phyloP scores from a whole-genome alignment of 768 basidiomycete species.

The Termitomyces sp. region DNA sequence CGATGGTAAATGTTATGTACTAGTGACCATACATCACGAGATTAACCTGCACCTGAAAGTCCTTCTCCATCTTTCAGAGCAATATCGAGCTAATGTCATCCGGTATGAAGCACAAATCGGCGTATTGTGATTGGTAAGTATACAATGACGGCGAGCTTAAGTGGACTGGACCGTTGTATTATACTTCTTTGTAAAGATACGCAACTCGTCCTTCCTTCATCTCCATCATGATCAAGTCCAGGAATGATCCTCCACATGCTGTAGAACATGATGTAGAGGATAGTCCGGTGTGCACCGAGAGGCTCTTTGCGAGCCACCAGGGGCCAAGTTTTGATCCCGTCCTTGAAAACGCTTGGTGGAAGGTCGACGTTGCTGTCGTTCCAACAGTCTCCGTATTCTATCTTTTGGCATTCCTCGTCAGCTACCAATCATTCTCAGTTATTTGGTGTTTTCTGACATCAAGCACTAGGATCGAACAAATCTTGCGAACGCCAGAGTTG shows the following conservation, averaged over 20 bases:
- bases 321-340: background rate
- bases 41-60: no score
- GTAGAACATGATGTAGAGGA: background rate
- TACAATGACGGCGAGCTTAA: no score
- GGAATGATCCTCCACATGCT: background rate
- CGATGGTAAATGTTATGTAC: no score
- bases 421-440: no score
- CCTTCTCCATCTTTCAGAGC: no score
- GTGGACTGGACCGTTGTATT: no score
- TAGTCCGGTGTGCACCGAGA: no score
- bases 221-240: conserved; percentile 45
- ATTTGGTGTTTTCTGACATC: background rate
- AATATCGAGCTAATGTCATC: background rate
- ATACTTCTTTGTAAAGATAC: background rate
- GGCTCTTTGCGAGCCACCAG: background rate
- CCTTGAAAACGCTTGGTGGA: background rate
- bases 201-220: conserved; percentile 32
- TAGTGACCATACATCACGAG: no score
- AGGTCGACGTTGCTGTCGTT: background rate
- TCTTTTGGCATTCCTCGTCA: no score
- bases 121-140: background rate
- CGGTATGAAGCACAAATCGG: background rate
- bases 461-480: background rate
- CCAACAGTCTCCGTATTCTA: background rate
- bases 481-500: background rate